Conservation (phyloP, 305 asterid species). For the Solanum hybrid region DNA sequence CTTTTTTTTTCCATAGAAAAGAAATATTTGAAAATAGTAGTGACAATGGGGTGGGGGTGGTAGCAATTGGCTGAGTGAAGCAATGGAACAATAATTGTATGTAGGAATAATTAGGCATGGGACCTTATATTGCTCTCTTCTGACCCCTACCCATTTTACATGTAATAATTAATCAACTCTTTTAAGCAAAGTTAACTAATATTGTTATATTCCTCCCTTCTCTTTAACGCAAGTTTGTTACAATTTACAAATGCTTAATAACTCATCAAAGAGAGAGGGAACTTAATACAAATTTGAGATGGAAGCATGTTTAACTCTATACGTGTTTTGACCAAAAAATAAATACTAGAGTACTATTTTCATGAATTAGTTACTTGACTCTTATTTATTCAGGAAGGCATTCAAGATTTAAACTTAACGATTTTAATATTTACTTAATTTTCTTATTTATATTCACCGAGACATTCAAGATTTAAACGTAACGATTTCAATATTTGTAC, state of each 20-base stretch:
- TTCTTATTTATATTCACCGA: no score
- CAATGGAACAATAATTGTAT: neutral
- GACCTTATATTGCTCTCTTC: neutral
- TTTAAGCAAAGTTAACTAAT: neutral
- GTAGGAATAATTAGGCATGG: neutral
- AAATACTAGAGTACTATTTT: neutral
- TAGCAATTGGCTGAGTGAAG: neutral
- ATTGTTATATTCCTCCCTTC: neutral
- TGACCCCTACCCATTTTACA: neutral
- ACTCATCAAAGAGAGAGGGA: neutral
- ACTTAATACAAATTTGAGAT: neutral
- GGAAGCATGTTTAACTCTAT: neutral
- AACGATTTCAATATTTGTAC: neutral
- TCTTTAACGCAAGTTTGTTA: neutral
- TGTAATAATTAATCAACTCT: constrained; percentile 4
- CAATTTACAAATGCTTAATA: neutral
- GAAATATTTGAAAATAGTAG: neutral
- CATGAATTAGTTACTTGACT: neutral
- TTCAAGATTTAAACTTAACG: neutral
- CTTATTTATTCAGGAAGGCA: neutral
- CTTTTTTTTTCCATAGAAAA: neutral
- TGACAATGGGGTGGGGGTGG: neutral
- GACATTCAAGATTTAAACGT: no score
- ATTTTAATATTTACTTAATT: no score
- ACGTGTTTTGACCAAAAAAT: neutral